Conservation (phyloP, 164 flowering plant species). For the Aristolochia californica region DNA sequence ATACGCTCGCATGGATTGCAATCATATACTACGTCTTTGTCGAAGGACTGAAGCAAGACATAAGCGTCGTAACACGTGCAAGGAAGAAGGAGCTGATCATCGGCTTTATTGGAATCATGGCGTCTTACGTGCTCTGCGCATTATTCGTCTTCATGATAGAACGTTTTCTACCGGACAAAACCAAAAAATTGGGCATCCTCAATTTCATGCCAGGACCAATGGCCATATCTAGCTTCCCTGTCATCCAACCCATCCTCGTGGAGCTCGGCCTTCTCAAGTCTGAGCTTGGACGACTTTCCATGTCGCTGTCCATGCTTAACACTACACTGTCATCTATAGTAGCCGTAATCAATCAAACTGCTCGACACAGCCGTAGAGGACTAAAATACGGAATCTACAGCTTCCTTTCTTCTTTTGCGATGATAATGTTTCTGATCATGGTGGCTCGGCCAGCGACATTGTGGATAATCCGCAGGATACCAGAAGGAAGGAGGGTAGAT, state of each 20-base stretch:
- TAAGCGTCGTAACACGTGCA: slow-evolving; percentile 9
- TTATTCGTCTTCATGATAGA: background rate
- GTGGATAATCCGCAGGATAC: slow-evolving; percentile 34
- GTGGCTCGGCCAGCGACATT: slow-evolving; percentile 7
- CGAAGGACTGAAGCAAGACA: slow-evolving; percentile 44
- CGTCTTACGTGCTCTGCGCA: background rate
- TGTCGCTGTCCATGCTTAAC: slow-evolving; percentile 23
- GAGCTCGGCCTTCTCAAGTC: slow-evolving; percentile 58
- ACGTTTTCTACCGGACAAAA: slow-evolving; percentile 13
- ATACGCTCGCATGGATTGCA: slow-evolving; percentile 31
- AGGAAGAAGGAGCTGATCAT: slow-evolving; percentile 26
- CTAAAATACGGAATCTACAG: slow-evolving; percentile 3
- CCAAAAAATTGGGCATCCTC: background rate
- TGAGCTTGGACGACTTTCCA: slow-evolving; percentile 43
- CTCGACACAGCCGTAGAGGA: background rate
- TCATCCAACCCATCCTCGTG: slow-evolving; percentile 28
- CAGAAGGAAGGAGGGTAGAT: slow-evolving; percentile 18
- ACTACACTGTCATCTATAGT: slow-evolving; percentile 13
- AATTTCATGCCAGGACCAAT: slow-evolving; percentile 13
- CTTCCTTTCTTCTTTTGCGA: slow-evolving; percentile 17
- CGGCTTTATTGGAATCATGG: slow-evolving; percentile 11
- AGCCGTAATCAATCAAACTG: background rate
- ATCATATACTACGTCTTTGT: slow-evolving; percentile 43
- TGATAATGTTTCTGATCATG: background rate
- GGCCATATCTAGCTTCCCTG: slow-evolving; percentile 26